Evolutionary conservation across 2,329 filamentous ascomycete species (phyloP), one percentile per base, ranked within the genome.

Genomic region (Beauveria rudraprayagi): DNA sequence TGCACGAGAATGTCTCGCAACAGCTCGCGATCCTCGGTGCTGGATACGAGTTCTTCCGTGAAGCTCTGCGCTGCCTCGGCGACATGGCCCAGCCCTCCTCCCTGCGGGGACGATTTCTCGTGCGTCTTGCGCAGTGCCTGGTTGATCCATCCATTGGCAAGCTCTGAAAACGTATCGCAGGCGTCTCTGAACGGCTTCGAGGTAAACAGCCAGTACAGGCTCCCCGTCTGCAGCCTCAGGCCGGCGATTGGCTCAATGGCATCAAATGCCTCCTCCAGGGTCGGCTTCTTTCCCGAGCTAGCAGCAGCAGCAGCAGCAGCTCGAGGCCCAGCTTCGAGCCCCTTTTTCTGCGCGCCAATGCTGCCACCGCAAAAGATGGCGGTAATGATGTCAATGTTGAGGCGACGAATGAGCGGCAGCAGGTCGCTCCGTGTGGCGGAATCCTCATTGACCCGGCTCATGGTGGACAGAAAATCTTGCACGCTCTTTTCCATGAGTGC

Each of bases 401-500:
- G 47, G n/a, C 56, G 56, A 17, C 56, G 56, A 28, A 58, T 58
- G 17, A 58, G 26, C 9, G 56, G 56, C 43, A 48, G 16, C n/a
- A 58, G 30, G 26, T 58, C 30, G 11, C 10, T 7, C 37, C 28
- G 43, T 11, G 41, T 10, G 16, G 17, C 44, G 17, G 8, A 16
- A 2, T 9, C 8, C 30, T 22, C 26, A 2, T 24, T 28, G 41
- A n/a, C n/a, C 0, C 8, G 41, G 6, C 26, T 26, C 10, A 46
- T 14, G 1, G 26, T n/a, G 3, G 37, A 34, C 24, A 56, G 5
- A 10, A 58, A 51, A 10, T 50, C 30, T 4, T 30, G n/a, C 11
- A 58, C 22, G n/a, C 30, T 48, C 17, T 28, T n/a, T 7, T 50
- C 46, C 17, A 43, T 17, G 14, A 34, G 44, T 3, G 19, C 5